Evolutionary conservation across 148 eudicot species (phyloP).

Genomic region (Silene uniflora): DNA sequence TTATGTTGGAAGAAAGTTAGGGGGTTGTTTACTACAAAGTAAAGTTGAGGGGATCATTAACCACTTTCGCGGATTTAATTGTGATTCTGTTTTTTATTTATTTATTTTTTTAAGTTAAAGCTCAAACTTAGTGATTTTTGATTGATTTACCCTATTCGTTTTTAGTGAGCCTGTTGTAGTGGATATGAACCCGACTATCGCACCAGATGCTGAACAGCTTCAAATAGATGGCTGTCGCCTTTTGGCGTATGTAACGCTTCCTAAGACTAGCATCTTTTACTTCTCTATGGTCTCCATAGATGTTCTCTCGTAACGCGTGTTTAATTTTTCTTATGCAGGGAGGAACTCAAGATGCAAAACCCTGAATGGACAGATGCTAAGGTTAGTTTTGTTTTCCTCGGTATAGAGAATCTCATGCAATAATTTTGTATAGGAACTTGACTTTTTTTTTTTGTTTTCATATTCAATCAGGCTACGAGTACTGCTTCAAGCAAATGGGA

Average conservation of each 20-base stretch:
- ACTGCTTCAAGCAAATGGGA: background rate
- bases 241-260: background rate
- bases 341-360: background rate
- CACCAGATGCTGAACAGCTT: background rate
- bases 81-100: too few relatives aligned
- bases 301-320: background rate
- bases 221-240: background rate
- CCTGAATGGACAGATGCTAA: background rate
- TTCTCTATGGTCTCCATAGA: too few relatives aligned
- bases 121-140: background rate
- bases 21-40: too few relatives aligned
- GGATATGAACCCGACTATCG: background rate
- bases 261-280: background rate
- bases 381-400: background rate
- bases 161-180: background rate
- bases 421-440: background rate
- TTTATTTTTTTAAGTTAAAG: too few relatives aligned
- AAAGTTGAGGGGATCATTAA: too few relatives aligned
- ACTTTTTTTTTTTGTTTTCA: background rate
- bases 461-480: background rate
- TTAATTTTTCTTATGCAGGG: background rate
- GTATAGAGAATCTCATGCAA: background rate
- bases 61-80: too few relatives aligned
- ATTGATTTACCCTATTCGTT: background rate
- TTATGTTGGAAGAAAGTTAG: too few relatives aligned